Conservation (phyloP, 306 rosid species). For the Medicago lupulina region DNA sequence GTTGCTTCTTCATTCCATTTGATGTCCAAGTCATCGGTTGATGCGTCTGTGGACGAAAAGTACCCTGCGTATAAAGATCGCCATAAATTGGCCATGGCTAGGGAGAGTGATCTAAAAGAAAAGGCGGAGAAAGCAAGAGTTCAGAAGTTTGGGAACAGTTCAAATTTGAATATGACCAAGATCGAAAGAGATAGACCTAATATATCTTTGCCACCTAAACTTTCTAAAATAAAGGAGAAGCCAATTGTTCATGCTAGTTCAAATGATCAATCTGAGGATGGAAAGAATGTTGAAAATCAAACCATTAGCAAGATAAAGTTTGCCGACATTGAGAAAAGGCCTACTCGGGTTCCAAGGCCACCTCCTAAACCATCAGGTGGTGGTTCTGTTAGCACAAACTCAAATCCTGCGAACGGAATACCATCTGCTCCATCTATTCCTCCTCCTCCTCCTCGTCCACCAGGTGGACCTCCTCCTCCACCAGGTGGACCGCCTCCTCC, state of each 20-base stretch:
- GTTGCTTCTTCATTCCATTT: conserved; percentile 86
- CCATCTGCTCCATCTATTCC: conserved; percentile 56
- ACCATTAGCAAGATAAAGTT: conserved; percentile 82
- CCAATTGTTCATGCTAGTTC: conserved; percentile 54
- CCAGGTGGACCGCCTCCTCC: conserved; percentile 94
- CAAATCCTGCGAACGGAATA: conserved; percentile 61
- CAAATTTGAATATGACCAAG: conserved; percentile 56
- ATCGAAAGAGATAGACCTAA: conserved; percentile 57
- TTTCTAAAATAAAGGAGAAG: conserved; percentile 76
- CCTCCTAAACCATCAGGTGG: conserved; percentile 75
- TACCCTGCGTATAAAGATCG: conserved; percentile 93
- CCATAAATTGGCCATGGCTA: conserved; percentile 87
- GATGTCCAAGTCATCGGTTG: conserved; percentile 96
- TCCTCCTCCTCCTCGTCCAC: conserved; percentile 60
- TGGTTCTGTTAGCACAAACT: conserved; percentile 48
- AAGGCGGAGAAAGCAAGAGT: conserved; percentile 90
- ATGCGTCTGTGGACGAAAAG: conserved; percentile 75
- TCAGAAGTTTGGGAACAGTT: conserved; percentile 66
- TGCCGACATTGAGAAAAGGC: conserved; percentile 83
- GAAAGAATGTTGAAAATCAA: conserved; percentile 61
- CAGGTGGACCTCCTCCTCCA: conserved; percentile 86
- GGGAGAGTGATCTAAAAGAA: conserved; percentile 84
- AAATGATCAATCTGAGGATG: conserved; percentile 65
- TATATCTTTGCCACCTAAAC: conserved; percentile 71
- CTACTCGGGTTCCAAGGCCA: conserved; percentile 86